These are phyloP conservation scores for Cucurbita maxima DNA, from an alignment of 306 rosid genomes.

Conservation along the genomic window DNA sequence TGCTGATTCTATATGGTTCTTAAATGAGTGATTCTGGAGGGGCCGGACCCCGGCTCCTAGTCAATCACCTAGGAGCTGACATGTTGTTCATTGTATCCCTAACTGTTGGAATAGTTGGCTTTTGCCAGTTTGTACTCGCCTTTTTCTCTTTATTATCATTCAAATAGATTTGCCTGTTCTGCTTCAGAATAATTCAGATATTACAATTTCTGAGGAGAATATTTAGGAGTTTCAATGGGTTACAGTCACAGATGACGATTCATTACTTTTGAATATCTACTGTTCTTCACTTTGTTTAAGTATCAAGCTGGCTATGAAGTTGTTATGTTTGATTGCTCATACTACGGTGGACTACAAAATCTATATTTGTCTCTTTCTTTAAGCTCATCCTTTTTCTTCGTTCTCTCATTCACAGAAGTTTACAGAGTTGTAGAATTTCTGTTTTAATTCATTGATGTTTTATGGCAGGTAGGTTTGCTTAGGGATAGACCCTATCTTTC, in stretches of 20 bases:
- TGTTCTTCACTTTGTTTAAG: background rate
- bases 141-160: background rate
- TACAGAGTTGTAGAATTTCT: background rate
- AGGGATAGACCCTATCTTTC: background rate
- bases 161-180: conserved; percentile 3
- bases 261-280: background rate
- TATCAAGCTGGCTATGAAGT: background rate
- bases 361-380: background rate
- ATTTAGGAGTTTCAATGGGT: no score
- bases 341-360: background rate
- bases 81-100: background rate
- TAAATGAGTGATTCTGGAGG: background rate
- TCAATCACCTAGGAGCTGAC: conserved; percentile 4
- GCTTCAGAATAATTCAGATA: background rate
- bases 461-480: conserved; percentile 8
- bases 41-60: background rate
- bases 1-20: background rate
- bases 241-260: no score
- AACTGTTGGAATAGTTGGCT: background rate
- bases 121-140: background rate
- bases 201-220: background rate
- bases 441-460: background rate
- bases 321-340: background rate
- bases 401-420: background rate
- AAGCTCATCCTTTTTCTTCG: background rate